phyloP scores from a whole-genome alignment of 352 stramenopile species.

The Pythium diclinum region DNA sequence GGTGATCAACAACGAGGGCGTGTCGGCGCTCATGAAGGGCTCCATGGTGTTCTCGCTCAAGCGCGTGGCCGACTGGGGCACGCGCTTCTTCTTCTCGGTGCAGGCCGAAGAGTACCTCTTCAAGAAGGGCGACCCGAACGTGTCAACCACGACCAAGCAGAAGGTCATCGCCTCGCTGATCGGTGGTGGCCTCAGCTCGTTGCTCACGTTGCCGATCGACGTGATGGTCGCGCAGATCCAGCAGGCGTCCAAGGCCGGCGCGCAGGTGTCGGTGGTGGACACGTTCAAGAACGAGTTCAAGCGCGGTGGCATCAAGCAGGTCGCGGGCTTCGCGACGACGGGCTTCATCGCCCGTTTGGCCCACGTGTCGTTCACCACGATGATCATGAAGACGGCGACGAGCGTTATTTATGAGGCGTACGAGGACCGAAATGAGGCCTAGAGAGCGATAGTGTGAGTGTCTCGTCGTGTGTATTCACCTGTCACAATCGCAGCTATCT shows the following conservation, averaged over 20 bases:
- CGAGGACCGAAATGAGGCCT: conserved; percentile 34
- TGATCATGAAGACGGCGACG: conserved; percentile 89
- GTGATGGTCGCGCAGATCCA: conserved; percentile 94
- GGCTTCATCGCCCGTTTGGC: conserved; percentile 71
- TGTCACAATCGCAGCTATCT: background rate
- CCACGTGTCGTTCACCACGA: conserved; percentile 88
- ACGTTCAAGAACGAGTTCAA: conserved; percentile 76
- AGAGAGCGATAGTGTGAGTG: background rate
- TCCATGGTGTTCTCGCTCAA: conserved; percentile 90
- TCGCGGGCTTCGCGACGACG: conserved; percentile 77
- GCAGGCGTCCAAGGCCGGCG: conserved; percentile 84
- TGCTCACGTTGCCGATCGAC: conserved; percentile 90
- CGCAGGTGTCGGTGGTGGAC: conserved; percentile 71
- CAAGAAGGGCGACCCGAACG: conserved; percentile 61
- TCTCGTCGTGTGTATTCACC: background rate
- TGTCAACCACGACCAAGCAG: conserved; percentile 57
- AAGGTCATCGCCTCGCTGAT: conserved; percentile 83
- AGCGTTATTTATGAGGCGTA: conserved; percentile 82
- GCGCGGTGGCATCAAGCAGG: conserved; percentile 71
- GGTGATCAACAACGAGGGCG: conserved; percentile 88
- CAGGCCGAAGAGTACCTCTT: conserved; percentile 77
- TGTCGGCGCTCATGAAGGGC: conserved; percentile 90
- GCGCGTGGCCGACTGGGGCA: conserved; percentile 91
- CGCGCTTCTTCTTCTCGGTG: conserved; percentile 91
- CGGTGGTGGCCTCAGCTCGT: conserved; percentile 72